Evolutionary conservation across 331 rosid species (phyloP), one percentile per base, ranked within the genome.

Genomic region (Malus hybrid): DNA sequence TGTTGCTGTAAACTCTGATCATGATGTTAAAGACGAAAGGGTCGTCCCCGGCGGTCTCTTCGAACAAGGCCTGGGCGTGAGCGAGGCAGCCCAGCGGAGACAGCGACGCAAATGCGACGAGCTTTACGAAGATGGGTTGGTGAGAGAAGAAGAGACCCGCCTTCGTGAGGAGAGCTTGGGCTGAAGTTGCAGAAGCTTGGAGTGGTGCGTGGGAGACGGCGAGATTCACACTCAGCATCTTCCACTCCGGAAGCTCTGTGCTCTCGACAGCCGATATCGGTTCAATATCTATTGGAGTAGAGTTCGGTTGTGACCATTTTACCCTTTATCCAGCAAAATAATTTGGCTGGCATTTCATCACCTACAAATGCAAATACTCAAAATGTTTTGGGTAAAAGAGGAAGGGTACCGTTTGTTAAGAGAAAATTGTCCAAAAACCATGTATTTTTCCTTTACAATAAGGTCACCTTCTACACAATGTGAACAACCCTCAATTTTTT

Each of bases 1-100:
- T 85, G 62, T 33, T 80, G 60, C 92, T 62, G 76, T 82, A 88
- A 67, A 89, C 96, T 19, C 93, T 81, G 85, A 91, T 85, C 88
- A 91, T 84, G 11, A 84, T 84, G 80, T 87, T 80, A 34, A 84
- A 84, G 73, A 81, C 66, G 66, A 83, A 87, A 28, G 89, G 39
- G 46, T 87, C 78, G 74, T 84, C 84, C 84, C 69, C 81, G 54
- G 86, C 10, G 65, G 90, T 87, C 42, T 82, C 80, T 44, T 71
- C 83, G 76, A 89, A 91, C 74, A 91, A 68, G 33, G 90, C 77
- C 44, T 81, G 80, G 14, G 97, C 92, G 77, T 83, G 77, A 5
- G 78, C 83, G 24, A 91, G 88, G 69, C 85, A 83, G 70, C 93
- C 96, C 27, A 59, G 50, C 2, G 93, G 87, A 61, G 89, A 87